Evolutionary conservation across 1,284 basidiomycete species (phyloP).

Genomic region (Termitomyces sp.): DNA sequence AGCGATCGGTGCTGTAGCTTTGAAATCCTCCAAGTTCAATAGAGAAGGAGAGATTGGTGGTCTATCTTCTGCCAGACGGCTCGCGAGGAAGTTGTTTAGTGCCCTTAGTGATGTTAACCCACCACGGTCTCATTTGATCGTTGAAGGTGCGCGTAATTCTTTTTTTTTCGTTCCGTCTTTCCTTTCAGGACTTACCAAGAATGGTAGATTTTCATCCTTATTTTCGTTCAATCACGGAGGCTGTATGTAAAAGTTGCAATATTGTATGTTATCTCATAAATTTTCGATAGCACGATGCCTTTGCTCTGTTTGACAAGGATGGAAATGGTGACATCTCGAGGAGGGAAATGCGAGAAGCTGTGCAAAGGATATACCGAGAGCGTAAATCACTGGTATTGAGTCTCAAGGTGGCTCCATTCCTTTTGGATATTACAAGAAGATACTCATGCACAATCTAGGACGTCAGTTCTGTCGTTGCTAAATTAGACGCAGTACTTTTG

Average conservation of each 20-base stretch:
- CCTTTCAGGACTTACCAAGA: neutral
- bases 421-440: constrained; percentile 5
- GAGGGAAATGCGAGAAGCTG: constrained; percentile 80
- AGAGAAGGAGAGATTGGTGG: constrained; percentile 50
- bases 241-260: constrained; percentile 38
- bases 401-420: constrained; percentile 46
- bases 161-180: neutral
- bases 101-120: constrained; percentile 59
- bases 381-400: constrained; percentile 68
- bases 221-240: constrained; percentile 68
- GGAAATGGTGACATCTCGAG: constrained; percentile 79
- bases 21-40: constrained; percentile 63
- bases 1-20: constrained; percentile 65
- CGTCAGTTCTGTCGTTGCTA: constrained; percentile 66
- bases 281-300: constrained; percentile 54
- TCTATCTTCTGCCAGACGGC: constrained; percentile 62
- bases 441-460: constrained; percentile 36
- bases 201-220: constrained; percentile 68
- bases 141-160: constrained; percentile 46
- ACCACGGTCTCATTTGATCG: constrained; percentile 52
- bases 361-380: constrained; percentile 78
- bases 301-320: constrained; percentile 77
- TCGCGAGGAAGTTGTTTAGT: constrained; percentile 73
- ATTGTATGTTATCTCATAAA: neutral
- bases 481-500: constrained; percentile 71